Conservation (phyloP, 2,329 filamentous ascomycete species). For the Sordariomycetes sp. region DNA sequence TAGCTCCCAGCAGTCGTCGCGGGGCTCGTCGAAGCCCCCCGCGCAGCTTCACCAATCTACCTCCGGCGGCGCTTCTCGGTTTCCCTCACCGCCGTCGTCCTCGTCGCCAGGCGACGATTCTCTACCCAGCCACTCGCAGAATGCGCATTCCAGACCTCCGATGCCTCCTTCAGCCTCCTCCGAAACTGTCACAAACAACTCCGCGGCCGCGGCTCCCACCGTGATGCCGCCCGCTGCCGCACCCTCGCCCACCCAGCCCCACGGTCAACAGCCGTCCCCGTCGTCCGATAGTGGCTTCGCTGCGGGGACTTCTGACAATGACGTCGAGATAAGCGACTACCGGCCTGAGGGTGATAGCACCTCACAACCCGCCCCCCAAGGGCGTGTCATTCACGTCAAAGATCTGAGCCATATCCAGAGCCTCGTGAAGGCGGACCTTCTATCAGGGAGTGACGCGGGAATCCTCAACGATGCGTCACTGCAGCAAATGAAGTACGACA, state of each 20-base stretch:
- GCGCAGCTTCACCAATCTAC: slow-evolving; percentile 15
- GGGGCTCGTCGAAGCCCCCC: slow-evolving; percentile 6
- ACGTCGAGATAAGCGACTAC: slow-evolving; percentile 11
- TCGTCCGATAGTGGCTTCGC: slow-evolving; percentile 19
- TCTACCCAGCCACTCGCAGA: slow-evolving; percentile 2
- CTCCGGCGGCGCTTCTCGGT: slow-evolving; percentile 30
- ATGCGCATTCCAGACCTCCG: neutral
- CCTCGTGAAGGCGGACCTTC: slow-evolving; percentile 69
- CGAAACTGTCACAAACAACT: slow-evolving; percentile 6
- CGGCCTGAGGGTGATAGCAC: slow-evolving; percentile 8
- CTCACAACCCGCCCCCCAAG: slow-evolving; percentile 11
- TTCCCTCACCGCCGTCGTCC: slow-evolving; percentile 44
- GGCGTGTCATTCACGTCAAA: slow-evolving; percentile 64
- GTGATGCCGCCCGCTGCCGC: slow-evolving; percentile 8
- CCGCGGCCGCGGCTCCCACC: slow-evolving; percentile 2
- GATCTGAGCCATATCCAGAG: slow-evolving; percentile 87
- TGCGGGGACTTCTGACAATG: slow-evolving; percentile 7
- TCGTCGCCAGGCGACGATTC: slow-evolving; percentile 19
- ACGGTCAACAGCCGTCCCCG: slow-evolving; percentile 22
- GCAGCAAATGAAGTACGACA: slow-evolving; percentile 68
- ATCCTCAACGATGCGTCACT: slow-evolving; percentile 38
- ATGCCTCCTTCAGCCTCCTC: slow-evolving; percentile 6
- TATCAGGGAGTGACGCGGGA: slow-evolving; percentile 38
- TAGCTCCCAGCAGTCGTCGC: neutral
- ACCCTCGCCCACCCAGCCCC: slow-evolving; percentile 7